Evolutionary conservation across 2,329 filamentous ascomycete species (phyloP), one percentile per base, ranked within the genome.

Genomic region (Penicillium fuscoglaucum): DNA sequence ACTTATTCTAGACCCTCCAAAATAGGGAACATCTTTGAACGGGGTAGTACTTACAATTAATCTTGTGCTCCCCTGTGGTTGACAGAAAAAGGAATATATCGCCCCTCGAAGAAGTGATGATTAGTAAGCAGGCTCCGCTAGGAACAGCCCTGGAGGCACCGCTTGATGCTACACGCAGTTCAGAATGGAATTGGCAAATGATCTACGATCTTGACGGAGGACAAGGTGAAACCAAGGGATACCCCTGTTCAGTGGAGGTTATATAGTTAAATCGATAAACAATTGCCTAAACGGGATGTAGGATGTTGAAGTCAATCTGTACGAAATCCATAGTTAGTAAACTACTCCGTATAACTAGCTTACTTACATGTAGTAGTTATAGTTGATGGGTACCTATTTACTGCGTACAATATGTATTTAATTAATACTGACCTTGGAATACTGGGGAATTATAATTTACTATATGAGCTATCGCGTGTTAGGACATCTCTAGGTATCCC

Each of bases 111-210:
- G 15, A 19, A n/a, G 43, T 4, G 4, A 31, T 26, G 26, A 33
- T 57, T 53, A 57, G 49, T 57, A 52, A 57, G 55, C 55, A 15
- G 33, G 6, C 15, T 29, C 33, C 44, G 19, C 28, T 43, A 52
- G 29, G 46, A 56, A 56, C 54, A 55, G 19, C 19, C 19, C 19
- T 19, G 19, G 19, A 19, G 52, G 52, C 45, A 44, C 39, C 21
- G 37, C 13, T 52, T 43, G 39, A 52, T 21, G 12, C 50, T n/a
- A 26, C 29, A 26, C 17, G n/a, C 26, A 55, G 44, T 49, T 21
- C 33, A 41, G 33, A 49, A 40, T 48, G 29, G 17, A 55, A 55
- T 37, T 19, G 21, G 9, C 26, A 49, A 55, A 55, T 40, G 26
- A 39, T 41, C 9, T 31, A 21, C 31, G 17, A 26, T 1, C 6